Conservation (phyloP, 2,329 filamentous ascomycete genomes). For the Penicillium sp. region DNA sequence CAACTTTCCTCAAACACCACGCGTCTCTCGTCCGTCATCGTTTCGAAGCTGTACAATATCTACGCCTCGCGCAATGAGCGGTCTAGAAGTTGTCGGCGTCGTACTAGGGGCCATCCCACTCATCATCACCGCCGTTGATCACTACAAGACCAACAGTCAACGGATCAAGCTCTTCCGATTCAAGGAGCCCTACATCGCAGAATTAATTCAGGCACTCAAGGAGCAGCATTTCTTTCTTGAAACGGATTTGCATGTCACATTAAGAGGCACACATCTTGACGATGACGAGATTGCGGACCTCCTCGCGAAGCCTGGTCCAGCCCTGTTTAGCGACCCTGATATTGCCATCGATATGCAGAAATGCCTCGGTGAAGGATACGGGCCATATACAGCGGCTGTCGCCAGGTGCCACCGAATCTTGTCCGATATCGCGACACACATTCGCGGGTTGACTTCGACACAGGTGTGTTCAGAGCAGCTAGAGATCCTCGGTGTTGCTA, state of each 20-base stretch:
- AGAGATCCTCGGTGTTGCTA: not conserved
- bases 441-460: not conserved
- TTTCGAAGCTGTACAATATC: too few relatives aligned
- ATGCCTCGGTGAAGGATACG: not conserved
- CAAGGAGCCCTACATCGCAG: not conserved
- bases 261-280: not conserved
- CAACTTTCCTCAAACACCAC: not conserved
- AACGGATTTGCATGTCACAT: not conserved
- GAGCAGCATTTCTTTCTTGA: constrained; percentile 1
- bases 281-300: not conserved
- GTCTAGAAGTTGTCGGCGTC: constrained; percentile 1
- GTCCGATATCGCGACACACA: not conserved
- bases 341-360: not conserved
- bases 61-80: not conserved
- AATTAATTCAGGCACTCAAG: not conserved
- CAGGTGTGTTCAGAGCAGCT: not conserved
- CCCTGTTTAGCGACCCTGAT: not conserved
- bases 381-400: not conserved
- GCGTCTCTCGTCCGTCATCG: not conserved
- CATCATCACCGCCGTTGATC: not conserved
- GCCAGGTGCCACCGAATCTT: not conserved
- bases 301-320: not conserved
- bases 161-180: not conserved
- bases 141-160: not conserved
- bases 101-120: constrained; percentile 3